These are phyloP conservation scores for Kodamaea fungicola DNA, from an alignment of 1,139 yeast genomes.

Conservation along the genomic window DNA sequence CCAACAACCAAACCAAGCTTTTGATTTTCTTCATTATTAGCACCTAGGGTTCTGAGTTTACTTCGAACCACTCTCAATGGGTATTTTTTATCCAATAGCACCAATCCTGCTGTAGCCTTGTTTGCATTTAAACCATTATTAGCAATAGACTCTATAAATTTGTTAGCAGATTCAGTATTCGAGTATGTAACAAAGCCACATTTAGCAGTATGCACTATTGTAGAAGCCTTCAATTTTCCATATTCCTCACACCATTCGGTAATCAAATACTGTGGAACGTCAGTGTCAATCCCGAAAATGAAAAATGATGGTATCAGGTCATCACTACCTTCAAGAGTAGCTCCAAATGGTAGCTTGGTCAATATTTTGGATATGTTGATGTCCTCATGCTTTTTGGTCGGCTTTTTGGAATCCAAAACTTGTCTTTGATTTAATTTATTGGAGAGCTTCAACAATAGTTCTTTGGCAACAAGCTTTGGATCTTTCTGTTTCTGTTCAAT, in stretches of 20 bases:
- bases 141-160: conserved; percentile 40
- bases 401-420: conserved; percentile 6
- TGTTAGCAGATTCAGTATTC: conserved; percentile 51
- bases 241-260: conserved; percentile 43
- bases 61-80: conserved; percentile 72
- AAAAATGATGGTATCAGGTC: conserved; percentile 51
- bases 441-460: conserved; percentile 39
- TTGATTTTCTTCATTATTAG: conserved; percentile 42
- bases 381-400: conserved; percentile 12
- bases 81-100: conserved; percentile 27
- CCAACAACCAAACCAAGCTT: conserved; percentile 53
- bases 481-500: conserved; percentile 18
- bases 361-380: conserved; percentile 49
- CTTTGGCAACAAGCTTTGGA: conserved; percentile 24
- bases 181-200: conserved; percentile 63
- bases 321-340: conserved; percentile 47
- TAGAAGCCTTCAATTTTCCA: conserved; percentile 48
- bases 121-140: conserved; percentile 27
- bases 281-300: conserved; percentile 66
- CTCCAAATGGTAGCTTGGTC: conserved; percentile 59
- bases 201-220: conserved; percentile 57
- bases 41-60: conserved; percentile 48
- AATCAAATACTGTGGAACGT: conserved; percentile 61
- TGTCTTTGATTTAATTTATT: conserved; percentile 25
- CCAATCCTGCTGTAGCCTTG: conserved; percentile 31